A percentile compares a stretch with the other conserved stretches of the same genome.
Conservation (phyloP, 257 asterid genomes). For the Solanum commersonii region DNA sequence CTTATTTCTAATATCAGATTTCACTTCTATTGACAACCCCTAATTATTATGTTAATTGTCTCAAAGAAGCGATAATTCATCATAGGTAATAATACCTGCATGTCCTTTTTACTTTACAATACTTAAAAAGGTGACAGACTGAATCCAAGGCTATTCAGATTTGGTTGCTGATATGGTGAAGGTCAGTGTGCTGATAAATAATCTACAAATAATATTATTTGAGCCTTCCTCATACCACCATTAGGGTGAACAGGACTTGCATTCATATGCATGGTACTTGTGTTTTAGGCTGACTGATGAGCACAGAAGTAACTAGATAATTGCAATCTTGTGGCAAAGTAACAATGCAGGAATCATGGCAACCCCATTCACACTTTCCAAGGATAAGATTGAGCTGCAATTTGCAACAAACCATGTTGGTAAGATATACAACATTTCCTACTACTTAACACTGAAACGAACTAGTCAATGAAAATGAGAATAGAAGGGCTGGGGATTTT, state of each 20-base stretch:
- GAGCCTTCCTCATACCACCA: background rate
- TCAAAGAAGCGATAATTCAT: background rate
- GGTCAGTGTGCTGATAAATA: background rate
- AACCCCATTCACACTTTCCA: constrained; percentile 58
- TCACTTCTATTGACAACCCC: background rate
- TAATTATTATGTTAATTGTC: background rate
- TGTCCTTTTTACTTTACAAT: background rate
- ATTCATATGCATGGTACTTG: background rate
- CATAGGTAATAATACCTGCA: background rate
- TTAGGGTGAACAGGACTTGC: background rate
- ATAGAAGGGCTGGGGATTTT: background rate
- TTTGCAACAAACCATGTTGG: constrained; percentile 85
- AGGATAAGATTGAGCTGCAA: constrained; percentile 74
- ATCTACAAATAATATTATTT: background rate
- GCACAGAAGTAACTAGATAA: background rate
- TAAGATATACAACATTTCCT: background rate
- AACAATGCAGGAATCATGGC: constrained; percentile 89
- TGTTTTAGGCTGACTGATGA: background rate
- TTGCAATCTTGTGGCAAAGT: constrained; percentile 19
- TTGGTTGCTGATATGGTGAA: background rate
- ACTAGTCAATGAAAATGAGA: background rate
- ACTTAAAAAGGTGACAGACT: background rate
- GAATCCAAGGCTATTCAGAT: background rate
- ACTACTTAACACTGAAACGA: background rate
- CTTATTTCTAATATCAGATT: background rate